Evolutionary conservation across 768 basidiomycete genomes (phyloP).

Genomic region (Suillus bovinus): DNA sequence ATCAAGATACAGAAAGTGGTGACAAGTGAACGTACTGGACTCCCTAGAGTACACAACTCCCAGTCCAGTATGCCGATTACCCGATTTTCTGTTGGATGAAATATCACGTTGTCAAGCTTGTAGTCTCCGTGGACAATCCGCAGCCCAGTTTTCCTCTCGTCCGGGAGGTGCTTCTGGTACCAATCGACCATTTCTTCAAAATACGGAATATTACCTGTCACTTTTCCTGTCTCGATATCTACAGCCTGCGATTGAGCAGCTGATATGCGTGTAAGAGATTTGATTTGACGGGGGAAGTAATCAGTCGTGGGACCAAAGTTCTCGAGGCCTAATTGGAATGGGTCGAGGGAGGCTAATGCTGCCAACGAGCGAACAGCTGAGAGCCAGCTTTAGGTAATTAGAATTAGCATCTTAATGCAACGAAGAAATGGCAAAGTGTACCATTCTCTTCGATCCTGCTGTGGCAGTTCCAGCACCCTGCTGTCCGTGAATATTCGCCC

Average conservation of each 20-base stretch:
- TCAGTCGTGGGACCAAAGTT: slow-evolving; percentile 71
- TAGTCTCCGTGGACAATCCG: slow-evolving; percentile 98
- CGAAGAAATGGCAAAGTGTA: slow-evolving; percentile 30
- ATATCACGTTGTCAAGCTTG: slow-evolving; percentile 96
- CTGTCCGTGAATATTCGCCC: slow-evolving; percentile 93
- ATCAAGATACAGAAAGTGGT: background rate
- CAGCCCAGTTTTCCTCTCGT: slow-evolving; percentile 70
- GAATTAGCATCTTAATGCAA: background rate
- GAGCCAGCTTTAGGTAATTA: slow-evolving; percentile 59
- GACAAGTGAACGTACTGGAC: slow-evolving; percentile 56
- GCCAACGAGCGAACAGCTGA: slow-evolving; percentile 73
- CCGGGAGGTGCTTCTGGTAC: slow-evolving; percentile 75
- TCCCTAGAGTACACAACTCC: slow-evolving; percentile 95
- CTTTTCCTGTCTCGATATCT: slow-evolving; percentile 62
- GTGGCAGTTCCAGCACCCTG: slow-evolving; percentile 67
- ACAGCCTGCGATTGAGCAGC: slow-evolving; percentile 68
- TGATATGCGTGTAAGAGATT: slow-evolving; percentile 81
- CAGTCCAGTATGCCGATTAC: slow-evolving; percentile 97
- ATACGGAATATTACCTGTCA: slow-evolving; percentile 71
- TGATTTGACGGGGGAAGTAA: slow-evolving; percentile 95
- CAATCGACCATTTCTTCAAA: slow-evolving; percentile 73
- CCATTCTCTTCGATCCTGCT: slow-evolving; percentile 70
- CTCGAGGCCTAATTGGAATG: slow-evolving; percentile 63
- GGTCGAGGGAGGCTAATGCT: slow-evolving; percentile 63
- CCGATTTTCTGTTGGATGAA: slow-evolving; percentile 87